A percentile compares a stretch with the other conserved stretches of the same genome.
Conservation (phyloP, 441 rosid genomes). For the Lepidium campestre region DNA sequence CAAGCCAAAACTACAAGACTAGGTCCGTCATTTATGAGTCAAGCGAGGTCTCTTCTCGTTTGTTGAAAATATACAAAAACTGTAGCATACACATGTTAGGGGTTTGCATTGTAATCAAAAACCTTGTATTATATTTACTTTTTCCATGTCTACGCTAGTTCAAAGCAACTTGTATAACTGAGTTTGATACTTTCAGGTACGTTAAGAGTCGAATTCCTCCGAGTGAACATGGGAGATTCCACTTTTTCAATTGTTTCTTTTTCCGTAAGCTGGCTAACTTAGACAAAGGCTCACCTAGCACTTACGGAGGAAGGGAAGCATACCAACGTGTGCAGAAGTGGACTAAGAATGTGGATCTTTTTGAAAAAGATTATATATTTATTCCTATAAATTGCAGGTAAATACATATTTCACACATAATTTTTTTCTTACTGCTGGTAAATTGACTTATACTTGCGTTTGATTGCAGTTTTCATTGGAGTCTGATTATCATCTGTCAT, state of each 20-base stretch:
- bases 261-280: slow-evolving; percentile 87
- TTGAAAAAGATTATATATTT: slow-evolving; percentile 80
- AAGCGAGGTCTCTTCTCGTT: not conserved
- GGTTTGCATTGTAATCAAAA: not conserved
- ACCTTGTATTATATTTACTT: not conserved
- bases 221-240: slow-evolving; percentile 53
- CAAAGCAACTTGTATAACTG: slow-evolving; percentile 3
- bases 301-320: slow-evolving; percentile 59
- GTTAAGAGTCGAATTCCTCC: slow-evolving; percentile 54
- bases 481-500: slow-evolving; percentile 79
- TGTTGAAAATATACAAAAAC: not conserved
- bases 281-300: slow-evolving; percentile 57
- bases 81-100: not conserved
- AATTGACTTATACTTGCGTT: slow-evolving; percentile 20
- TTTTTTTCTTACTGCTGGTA: not conserved
- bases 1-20: not conserved
- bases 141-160: not conserved
- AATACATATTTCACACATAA: not conserved
- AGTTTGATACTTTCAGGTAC: slow-evolving; percentile 40
- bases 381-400: slow-evolving; percentile 92
- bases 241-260: slow-evolving; percentile 89
- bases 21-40: not conserved
- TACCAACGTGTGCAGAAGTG: slow-evolving; percentile 84
- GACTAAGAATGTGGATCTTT: slow-evolving; percentile 80
- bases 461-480: slow-evolving; percentile 78